Evolutionary conservation across 768 basidiomycete genomes (phyloP), one percentile per base, ranked within the genome.

Genomic region (Termitomyces sp.): DNA sequence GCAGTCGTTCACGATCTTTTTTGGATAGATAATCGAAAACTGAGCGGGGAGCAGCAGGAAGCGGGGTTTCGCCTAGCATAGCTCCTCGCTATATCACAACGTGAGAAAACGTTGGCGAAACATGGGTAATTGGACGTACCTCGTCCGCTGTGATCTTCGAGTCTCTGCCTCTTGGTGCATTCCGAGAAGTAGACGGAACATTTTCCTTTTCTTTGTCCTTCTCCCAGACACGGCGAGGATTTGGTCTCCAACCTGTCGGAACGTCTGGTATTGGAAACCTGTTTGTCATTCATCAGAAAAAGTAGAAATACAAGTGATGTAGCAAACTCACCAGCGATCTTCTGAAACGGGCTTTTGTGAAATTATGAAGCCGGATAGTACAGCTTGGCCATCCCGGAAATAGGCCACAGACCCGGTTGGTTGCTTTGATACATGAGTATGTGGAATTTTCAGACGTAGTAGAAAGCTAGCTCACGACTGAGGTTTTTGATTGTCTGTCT

Each of bases 21-120:
- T 89, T 84, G 0, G 97, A 96, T 70, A 98, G 85, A 69, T 87
- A 98, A 48, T 98, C 95, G 70, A 96, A 98, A 16, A 99, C 84
- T 0, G 96, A 98, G 12, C 85, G 85, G 2, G 90, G 83, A 14
- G 81, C 82, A 3, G 85, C 73, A 13, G 86, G 80, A 12, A 91
- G 76, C 12, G 85, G 85, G 10, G 83, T 83, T 72, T 98, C 97
- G 56, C 95, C 95, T 0, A 98, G 77, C 20, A 89, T 77, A 1
- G 80, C 74, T 30, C 94, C 96, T 53, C 97, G 83, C 95, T 98
- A n/a, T 3, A 55, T 57, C 20, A n/a, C 4, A 30, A 18, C 5
- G 16, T 57, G 32, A 50, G 53, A 28, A 33, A 12, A 46, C 20
- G 30, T 47, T 47, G 57, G 60, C 62, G 51, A 35, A 20, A 30